Conservation (phyloP, 768 basidiomycete genomes). For the Collybiopsis confluens region DNA sequence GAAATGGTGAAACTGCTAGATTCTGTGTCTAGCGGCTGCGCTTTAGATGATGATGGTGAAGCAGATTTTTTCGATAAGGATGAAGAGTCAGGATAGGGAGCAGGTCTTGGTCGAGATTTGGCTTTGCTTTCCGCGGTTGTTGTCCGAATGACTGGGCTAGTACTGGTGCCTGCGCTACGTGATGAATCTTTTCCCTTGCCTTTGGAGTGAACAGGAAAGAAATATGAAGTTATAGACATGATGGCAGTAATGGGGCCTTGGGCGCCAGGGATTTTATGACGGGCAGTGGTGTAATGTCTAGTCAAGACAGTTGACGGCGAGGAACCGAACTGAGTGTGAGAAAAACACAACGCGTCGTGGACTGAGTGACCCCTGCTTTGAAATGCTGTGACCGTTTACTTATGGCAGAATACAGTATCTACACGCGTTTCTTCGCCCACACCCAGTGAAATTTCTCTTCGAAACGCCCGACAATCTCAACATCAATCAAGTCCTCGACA, state of each 20-base stretch:
- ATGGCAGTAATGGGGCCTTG: too few species aligned
- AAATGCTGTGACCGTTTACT: too few species aligned
- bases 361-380: too few species aligned
- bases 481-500: conserved; percentile 17
- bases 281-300: too few species aligned
- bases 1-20: too few species aligned
- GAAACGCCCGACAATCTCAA: conserved; percentile 19
- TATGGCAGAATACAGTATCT: not conserved
- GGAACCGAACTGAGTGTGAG: too few species aligned
- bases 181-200: not conserved
- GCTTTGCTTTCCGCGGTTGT: not conserved
- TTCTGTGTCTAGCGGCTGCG: too few species aligned
- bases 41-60: too few species aligned
- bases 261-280: too few species aligned
- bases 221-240: conserved; percentile 5
- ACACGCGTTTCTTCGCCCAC: not conserved
- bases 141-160: not conserved
- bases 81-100: not conserved
- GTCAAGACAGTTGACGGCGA: too few species aligned
- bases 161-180: not conserved
- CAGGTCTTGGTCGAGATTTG: not conserved
- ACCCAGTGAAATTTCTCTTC: conserved; percentile 25
- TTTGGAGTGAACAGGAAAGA: not conserved
- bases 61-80: not conserved
- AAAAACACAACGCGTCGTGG: too few species aligned